Base-by-base conservation (phyloP, 148 eudicot species). In the Cornus florida region DNA sequence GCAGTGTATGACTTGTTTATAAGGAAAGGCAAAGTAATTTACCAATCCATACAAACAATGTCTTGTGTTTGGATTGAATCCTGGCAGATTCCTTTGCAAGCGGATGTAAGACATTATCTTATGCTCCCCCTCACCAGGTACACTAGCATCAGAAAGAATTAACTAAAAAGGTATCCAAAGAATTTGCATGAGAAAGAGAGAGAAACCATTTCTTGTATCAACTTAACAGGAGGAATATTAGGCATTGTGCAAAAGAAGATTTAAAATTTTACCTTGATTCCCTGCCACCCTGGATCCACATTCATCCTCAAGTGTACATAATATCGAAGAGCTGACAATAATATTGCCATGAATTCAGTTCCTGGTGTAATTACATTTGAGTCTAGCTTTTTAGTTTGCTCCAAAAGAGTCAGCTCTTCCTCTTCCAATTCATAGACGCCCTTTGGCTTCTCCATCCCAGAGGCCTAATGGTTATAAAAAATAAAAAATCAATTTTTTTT, bases 81-180 rank as follows among this genome's bases (percentile, higher is more conserved):
- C 87, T 3, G 81, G 82, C 32, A 86, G 78, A 79, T 81, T 86
- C 60, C 89, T 78, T 67, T 86, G 89, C 60, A 81, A 66, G 43
- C 88, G 86, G 43, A 86, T 83, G 73, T 77, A 83, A 24, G 86
- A 83, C 80, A 86, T 83, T 71, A 86, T 81, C 73, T 85, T 85
- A 57, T 85, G 88, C 65, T 85, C 85, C 39, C 88, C 88, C 77
- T 86, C 88, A 57, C 88, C 88, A 59, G 88, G 88, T 16, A 86
- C 88, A 78, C 73, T 86, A 28, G 88, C 83, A 83, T 86, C 88
- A 23, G 88, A 86, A 33, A 86, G 80, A 72, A 86, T 83, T 4
- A 86, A 82, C 88, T 85, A 31, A 65, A 73, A 73, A 16, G 9
- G 0, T 13, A 12, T 43, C 72, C 59, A 65, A 72, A 14, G 46